Percentiles rank a stretch among this genome's conserved stretches.
These are phyloP conservation scores for Mucor racemosus DNA, from an alignment of 371 early-diverging fungal species.

Conservation along the genomic window DNA sequence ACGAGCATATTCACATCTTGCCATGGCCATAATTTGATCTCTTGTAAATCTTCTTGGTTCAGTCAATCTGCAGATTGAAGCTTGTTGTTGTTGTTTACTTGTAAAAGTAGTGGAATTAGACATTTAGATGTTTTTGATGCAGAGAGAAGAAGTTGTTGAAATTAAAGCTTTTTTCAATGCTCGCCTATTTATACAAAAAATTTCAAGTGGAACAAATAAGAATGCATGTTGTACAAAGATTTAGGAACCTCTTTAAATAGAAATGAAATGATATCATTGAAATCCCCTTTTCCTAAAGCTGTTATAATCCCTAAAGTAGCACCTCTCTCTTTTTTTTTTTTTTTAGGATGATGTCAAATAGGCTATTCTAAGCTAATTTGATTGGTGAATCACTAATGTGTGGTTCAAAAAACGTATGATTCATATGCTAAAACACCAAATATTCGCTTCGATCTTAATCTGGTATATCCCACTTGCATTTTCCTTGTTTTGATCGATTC, in stretches of 20 bases:
- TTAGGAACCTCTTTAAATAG: conserved; percentile 1
- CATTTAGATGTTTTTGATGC: neutral
- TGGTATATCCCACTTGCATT: no score
- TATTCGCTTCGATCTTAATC: no score
- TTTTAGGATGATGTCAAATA: neutral
- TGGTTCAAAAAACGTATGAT: neutral
- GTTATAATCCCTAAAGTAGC: neutral
- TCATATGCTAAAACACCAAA: neutral
- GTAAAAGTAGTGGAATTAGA: neutral
- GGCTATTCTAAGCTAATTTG: neutral
- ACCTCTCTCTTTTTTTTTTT: neutral
- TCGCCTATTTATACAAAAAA: neutral
- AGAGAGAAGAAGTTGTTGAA: neutral
- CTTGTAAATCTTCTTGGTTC: conserved; percentile 21
- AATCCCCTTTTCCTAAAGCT: neutral
- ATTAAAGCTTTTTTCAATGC: neutral
- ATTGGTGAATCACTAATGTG: neutral
- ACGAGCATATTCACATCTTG: conserved; percentile 50
- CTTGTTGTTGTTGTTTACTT: conserved; percentile 4
- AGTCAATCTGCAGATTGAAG: neutral
- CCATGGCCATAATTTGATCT: conserved; percentile 46
- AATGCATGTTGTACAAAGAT: conserved; percentile 1
- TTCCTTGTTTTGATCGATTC: no score
- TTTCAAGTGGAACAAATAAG: neutral
- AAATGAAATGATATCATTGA: conserved; percentile 9